phyloP scores from a whole-genome alignment of 306 rosid species.

The Prunus padus region DNA sequence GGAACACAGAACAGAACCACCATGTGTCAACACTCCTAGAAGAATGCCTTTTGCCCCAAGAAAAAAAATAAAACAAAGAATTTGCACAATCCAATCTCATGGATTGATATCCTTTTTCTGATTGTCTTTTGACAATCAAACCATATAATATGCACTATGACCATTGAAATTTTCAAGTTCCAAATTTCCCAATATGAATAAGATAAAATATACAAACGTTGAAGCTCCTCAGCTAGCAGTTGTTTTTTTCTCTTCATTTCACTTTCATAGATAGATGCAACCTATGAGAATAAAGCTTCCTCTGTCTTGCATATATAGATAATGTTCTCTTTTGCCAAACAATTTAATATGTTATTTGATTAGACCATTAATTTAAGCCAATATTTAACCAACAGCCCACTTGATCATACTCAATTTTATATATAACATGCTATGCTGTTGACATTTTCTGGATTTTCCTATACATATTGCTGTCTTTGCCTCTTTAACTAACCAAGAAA shows the following conservation, averaged over 20 bases:
- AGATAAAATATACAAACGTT: background rate
- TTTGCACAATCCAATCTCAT: background rate
- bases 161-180: background rate
- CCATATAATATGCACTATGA: background rate
- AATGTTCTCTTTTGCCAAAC: no score
- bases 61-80: no score
- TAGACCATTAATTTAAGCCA: background rate
- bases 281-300: background rate
- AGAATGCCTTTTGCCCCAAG: no score
- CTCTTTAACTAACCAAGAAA: background rate
- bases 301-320: no score
- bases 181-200: background rate
- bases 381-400: background rate
- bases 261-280: background rate
- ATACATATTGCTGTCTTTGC: background rate
- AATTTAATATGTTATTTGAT: background rate
- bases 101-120: background rate
- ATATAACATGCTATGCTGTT: background rate
- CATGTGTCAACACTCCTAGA: background rate
- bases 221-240: background rate
- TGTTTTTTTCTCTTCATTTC: background rate
- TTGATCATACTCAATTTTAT: background rate
- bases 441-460: background rate
- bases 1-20: background rate
- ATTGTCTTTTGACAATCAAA: background rate